These are phyloP conservation scores for Cercospora citrullina DNA, from an alignment of 2,329 filamentous ascomycete species.

Conservation along the genomic window DNA sequence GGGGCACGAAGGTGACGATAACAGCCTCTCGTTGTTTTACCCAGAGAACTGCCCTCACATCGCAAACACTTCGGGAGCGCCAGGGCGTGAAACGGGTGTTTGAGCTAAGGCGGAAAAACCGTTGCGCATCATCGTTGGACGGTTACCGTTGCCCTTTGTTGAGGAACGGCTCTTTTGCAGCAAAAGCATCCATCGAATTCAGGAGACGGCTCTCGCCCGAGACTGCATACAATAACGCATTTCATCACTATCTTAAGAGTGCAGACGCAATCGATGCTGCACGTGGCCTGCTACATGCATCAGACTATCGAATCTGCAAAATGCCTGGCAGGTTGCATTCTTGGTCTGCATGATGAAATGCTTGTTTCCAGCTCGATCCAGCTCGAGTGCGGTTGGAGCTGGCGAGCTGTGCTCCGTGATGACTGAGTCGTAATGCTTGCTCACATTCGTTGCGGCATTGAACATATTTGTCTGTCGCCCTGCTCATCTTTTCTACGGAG, in stretches of 20 bases:
- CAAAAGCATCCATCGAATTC: background rate
- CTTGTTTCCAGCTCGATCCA: background rate
- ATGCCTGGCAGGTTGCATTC: background rate
- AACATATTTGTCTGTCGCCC: background rate
- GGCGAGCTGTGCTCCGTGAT: background rate
- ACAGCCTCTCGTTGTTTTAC: background rate
- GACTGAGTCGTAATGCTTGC: background rate
- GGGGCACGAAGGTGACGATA: background rate
- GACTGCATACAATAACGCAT: background rate
- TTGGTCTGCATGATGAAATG: background rate
- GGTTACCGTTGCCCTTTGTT: conserved; percentile 1
- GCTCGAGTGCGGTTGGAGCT: background rate
- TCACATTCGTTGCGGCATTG: background rate
- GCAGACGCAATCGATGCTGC: conserved; percentile 2
- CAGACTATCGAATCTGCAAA: background rate
- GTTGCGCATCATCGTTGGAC: background rate
- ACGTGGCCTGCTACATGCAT: conserved; percentile 7
- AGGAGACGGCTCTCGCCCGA: background rate
- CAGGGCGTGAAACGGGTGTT: background rate
- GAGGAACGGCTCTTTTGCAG: conserved; percentile 10
- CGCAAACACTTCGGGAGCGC: conserved; percentile 15
- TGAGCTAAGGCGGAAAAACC: background rate
- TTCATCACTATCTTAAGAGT: background rate
- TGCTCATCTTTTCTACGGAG: background rate
- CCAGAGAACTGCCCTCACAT: background rate